Evolutionary conservation across 2,329 filamentous ascomycete genomes (phyloP).

Genomic region (Xylaria hypoxylon): DNA sequence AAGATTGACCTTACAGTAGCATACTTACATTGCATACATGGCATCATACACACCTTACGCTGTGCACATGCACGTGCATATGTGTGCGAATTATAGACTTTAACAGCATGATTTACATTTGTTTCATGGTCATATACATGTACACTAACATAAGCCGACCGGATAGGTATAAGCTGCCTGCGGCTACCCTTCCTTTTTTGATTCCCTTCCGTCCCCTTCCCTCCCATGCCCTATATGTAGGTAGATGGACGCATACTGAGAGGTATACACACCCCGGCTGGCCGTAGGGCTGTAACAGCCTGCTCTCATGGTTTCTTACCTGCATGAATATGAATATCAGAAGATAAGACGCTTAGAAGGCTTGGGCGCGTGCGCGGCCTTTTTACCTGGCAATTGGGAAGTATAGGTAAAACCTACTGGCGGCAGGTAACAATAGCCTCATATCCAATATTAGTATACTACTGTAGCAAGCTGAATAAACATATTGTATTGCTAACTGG

Average conservation of each 20-base stretch:
- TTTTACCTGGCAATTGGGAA: too few species aligned
- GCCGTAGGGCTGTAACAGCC: conserved; percentile 35
- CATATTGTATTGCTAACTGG: too few species aligned
- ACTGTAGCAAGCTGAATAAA: too few species aligned
- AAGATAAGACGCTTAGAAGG: too few species aligned
- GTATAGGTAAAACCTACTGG: too few species aligned
- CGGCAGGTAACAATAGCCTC: too few species aligned
- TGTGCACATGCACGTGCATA: conserved; percentile 1
- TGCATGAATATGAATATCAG: too few species aligned
- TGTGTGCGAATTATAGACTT: conserved; percentile 2
- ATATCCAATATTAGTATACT: too few species aligned
- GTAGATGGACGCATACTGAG: too few species aligned
- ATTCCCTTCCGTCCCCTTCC: background rate
- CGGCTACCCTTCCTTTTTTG: background rate
- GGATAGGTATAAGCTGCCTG: background rate
- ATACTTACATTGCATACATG: too few species aligned
- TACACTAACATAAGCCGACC: too few species aligned
- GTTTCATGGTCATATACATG: background rate
- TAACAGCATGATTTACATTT: background rate
- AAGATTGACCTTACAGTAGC: conserved; percentile 5
- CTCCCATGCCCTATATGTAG: background rate
- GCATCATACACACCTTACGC: background rate
- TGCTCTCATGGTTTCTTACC: background rate
- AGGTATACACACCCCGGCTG: background rate
- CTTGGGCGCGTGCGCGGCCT: too few species aligned